Base-by-base conservation (phyloP, 306 rosid species). In the Calophaca sinica region DNA sequence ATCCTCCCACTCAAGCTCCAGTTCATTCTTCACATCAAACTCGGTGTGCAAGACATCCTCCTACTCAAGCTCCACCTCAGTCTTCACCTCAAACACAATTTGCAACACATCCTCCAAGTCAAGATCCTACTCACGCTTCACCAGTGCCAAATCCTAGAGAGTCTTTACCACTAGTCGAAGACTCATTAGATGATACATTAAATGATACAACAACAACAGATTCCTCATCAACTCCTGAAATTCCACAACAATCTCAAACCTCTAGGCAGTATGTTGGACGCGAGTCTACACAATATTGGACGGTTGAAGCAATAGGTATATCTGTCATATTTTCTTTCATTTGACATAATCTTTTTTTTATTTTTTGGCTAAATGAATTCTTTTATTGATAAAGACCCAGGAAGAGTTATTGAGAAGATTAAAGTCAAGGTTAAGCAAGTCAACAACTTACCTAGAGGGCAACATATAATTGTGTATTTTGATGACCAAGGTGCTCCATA, bases 261-360 rank as follows among this genome's bases (percentile, higher is more conserved):
- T 6, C 53, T 20, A 26, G 9, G 13, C 20, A 9, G 2, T 10
- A 2, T 42, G 38, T 15, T 64, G 38, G 53, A 0, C 53, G 15
- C 4, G 15, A 64, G 20, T 48, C 44, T 20, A 2, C 44, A 31
- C 2, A 0, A 6, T 6, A 7, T 12, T 67, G 44, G 72, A 67
- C 10, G 12, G 59, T 31, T 28, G 72, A 67, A 1, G n/a, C 28
- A 29, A 67, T 67, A 67, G 59, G 58, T 67, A 67, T 29, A 6
- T 6, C n/a, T 31, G n/a, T 12, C 5, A 35, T n/a, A 3, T 7
- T 48, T 12, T 31, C 0, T 9, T n/a, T 49, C 20, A 7, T n/a
- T 49, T 68, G 39, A 20, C 26, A 6, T 48, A 35, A 3, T 2
- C 20, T 26, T 28, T 10, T 45, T 2, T n/a, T 10, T 29, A 44